Base-by-base conservation (phyloP, 768 basidiomycete genomes). In the Leccinum pellstonianum region DNA sequence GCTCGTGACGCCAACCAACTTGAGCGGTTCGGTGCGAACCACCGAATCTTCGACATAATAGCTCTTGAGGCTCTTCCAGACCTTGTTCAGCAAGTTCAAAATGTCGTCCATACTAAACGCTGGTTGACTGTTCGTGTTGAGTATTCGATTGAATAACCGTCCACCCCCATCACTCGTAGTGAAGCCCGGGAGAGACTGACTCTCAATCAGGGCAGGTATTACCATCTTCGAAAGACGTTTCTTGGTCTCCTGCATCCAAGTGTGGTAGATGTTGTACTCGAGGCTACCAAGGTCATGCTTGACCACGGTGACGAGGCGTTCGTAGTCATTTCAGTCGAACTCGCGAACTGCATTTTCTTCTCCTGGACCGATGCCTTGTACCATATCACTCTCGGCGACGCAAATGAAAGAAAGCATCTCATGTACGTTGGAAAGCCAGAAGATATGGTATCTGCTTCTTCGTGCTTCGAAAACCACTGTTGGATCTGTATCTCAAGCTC, bases 371-470 rank as follows among this genome's bases (percentile, higher is more conserved):
- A 98, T 98, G 23, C 97, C 97, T 72, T 98, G 94, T 9, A 94
- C 82, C 87, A 98, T 97, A 75, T 99, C 97, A 70, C 90, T 90
- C 76, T 99, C 97, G n/a, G 97, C 97, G 41, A 98, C 90, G 68
- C 92, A 96, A 70, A 98, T 96, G 76, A 98, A 99, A 6, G 97
- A 99, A 33, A 98, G 82, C 86, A 98, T 95, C 72, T 99, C 97
- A 73, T 99, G 97, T 41, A 99, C 95, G 68, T 99, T 99, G 33
- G 97, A 98, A n/a, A 99, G 80, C 97, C 97, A 99, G 82, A 92
- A 99, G 65, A 98, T 91, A 41, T 85, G 17, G 82, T 56, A 64
- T 96, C 91, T 5, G 85, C 82, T 67, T 98, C 96, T 68, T 96
- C 95, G 71, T 96, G 88, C 62, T 90, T 90, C 58, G 83, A 82